Percentiles rank a stretch among this genome's conserved stretches.
Conservation (phyloP, 73 alveolate species). For the Paramecium tetraurelia region DNA sequence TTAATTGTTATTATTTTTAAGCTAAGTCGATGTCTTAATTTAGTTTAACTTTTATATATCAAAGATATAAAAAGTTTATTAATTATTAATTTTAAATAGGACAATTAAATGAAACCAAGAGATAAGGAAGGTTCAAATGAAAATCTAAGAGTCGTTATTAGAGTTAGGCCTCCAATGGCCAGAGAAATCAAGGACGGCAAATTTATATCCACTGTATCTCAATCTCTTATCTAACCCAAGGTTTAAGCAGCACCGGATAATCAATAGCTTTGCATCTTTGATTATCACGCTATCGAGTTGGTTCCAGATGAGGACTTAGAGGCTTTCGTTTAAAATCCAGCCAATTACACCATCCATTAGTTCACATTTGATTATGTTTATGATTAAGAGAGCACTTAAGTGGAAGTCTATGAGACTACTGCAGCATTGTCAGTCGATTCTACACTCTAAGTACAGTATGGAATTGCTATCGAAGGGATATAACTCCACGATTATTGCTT, state of each 20-base stretch:
- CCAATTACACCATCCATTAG: conserved; percentile 65
- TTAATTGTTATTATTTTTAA: too few relatives aligned
- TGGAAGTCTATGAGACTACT: conserved; percentile 73
- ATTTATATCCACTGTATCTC: conserved; percentile 76
- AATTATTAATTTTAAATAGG: background rate
- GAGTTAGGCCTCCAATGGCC: conserved; percentile 85
- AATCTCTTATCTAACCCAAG: background rate
- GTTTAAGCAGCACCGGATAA: conserved; percentile 71
- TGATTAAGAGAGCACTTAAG: conserved; percentile 74
- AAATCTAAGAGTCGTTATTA: conserved; percentile 75
- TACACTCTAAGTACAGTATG: conserved; percentile 60
- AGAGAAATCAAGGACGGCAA: conserved; percentile 75
- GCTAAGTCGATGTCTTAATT: background rate
- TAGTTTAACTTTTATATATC: too few relatives aligned
- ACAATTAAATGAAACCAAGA: background rate
- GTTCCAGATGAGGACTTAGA: conserved; percentile 73
- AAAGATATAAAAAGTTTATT: background rate
- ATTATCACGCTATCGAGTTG: conserved; percentile 73
- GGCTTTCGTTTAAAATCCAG: conserved; percentile 61
- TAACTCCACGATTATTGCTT: conserved; percentile 77
- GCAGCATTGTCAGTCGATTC: conserved; percentile 77
- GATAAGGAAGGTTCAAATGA: conserved; percentile 53
- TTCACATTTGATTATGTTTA: conserved; percentile 83
- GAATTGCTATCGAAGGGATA: conserved; percentile 64
- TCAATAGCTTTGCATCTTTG: conserved; percentile 70